Evolutionary conservation across 2,329 filamentous ascomycete species (phyloP).

Genomic region (Sclerotinia nivalis): DNA sequence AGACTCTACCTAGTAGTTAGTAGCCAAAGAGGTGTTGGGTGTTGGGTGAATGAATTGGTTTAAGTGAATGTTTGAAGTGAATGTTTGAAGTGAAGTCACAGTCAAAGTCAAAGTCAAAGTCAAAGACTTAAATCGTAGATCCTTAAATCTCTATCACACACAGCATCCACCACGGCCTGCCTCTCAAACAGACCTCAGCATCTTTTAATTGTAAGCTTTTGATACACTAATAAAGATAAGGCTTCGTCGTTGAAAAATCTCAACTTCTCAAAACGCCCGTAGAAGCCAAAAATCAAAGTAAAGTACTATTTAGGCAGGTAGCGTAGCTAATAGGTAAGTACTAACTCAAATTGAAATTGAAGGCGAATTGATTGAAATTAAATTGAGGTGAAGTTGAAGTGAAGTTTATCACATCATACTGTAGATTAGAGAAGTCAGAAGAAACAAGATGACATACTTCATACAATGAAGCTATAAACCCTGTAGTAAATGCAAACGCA

Average conservation of each 20-base stretch:
- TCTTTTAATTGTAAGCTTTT: neutral
- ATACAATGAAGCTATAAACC: neutral
- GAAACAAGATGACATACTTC: neutral
- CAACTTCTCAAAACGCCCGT: neutral
- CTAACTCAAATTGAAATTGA: neutral
- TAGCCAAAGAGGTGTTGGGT: too few species aligned
- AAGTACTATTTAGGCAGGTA: neutral
- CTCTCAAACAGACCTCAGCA: neutral
- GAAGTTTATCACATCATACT: neutral
- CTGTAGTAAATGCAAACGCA: slow-evolving; percentile 2
- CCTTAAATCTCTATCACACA: neutral
- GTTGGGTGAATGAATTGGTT: neutral
- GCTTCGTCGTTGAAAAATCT: neutral
- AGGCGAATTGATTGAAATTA: neutral
- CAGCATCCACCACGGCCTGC: neutral
- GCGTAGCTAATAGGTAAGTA: neutral
- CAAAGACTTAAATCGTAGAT: neutral
- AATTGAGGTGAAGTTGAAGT: neutral
- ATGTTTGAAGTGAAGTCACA: neutral
- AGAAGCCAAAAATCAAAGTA: neutral
- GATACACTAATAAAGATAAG: neutral
- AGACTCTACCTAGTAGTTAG: neutral
- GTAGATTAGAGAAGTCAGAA: too few species aligned
- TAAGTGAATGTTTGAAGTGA: neutral
- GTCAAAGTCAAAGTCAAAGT: too few species aligned